A percentile compares a stretch with the other conserved stretches of the same genome.
These are phyloP conservation scores for Scheffersomyces insectosa DNA, from an alignment of 1,139 yeast species.

Conservation along the genomic window DNA sequence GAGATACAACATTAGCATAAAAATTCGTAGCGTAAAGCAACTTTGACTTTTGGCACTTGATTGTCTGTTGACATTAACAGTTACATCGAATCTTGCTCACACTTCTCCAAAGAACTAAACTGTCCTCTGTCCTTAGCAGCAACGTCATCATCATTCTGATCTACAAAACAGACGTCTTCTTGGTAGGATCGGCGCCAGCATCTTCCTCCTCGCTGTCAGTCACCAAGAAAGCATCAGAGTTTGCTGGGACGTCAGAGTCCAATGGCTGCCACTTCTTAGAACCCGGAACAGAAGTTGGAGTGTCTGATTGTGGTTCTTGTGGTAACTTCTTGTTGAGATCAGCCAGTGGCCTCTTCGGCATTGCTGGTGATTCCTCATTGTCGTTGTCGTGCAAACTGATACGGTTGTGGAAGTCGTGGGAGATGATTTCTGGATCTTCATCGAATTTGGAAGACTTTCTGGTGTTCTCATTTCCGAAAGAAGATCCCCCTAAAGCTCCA, in stretches of 20 bases:
- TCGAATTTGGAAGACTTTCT: constrained; percentile 42
- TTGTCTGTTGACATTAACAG: no score
- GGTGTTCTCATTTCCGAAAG: constrained; percentile 30
- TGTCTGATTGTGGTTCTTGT: constrained; percentile 2
- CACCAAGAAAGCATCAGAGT: constrained; percentile 72
- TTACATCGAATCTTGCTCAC: no score
- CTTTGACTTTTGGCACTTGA: no score
- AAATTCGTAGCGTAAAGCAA: no score
- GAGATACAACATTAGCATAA: no score
- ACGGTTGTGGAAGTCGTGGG: constrained; percentile 56
- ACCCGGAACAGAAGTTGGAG: constrained; percentile 6
- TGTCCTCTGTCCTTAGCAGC: not conserved
- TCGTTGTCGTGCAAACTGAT: constrained; percentile 52
- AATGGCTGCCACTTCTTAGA: constrained; percentile 63
- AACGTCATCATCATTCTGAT: no score
- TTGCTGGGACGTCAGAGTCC: constrained; percentile 55
- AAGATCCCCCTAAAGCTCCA: constrained; percentile 51
- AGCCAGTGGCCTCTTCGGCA: constrained; percentile 24
- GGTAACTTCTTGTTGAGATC: constrained; percentile 2
- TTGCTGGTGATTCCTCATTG: constrained; percentile 42
- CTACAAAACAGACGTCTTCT: constrained; percentile 4
- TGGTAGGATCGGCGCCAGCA: constrained; percentile 10
- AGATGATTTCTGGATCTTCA: constrained; percentile 54
- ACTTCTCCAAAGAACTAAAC: not conserved
- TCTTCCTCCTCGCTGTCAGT: constrained; percentile 80